Conservation (phyloP, 2,329 filamentous ascomycete species). For the Gnomoniopsis smithogilvyi region DNA sequence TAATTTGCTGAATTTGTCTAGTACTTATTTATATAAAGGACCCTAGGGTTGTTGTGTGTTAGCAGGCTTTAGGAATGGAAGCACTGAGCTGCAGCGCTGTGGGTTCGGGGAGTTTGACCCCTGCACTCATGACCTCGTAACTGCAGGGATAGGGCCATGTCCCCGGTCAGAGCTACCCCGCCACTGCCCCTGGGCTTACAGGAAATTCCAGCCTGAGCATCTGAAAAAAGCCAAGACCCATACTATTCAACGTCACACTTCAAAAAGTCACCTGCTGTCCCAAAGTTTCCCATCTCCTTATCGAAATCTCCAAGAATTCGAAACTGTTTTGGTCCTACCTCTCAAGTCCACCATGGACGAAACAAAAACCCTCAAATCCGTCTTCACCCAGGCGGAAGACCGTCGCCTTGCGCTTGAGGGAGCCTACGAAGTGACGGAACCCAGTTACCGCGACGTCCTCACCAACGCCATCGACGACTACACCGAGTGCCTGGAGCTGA, state of each 20-base stretch:
- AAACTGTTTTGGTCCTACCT: background rate
- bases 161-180: no score
- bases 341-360: conserved; percentile 35
- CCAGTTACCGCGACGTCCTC: conserved; percentile 66
- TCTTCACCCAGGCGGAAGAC: conserved; percentile 48
- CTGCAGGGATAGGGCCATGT: no score
- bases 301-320: background rate
- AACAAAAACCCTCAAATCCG: conserved; percentile 46
- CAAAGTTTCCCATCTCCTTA: background rate
- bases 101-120: no score
- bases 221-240: background rate
- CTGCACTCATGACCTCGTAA: no score
- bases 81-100: no score
- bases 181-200: background rate
- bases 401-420: conserved; percentile 57
- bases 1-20: no score
- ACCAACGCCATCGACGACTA: conserved; percentile 66
- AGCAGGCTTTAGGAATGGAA: no score
- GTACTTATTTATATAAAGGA: no score
- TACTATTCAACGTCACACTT: background rate
- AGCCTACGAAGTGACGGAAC: conserved; percentile 61
- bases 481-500: conserved; percentile 66
- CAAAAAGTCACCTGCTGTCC: background rate
- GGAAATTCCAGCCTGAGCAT: background rate
- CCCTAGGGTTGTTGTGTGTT: no score